Base-by-base conservation (phyloP, 768 basidiomycete species). In the Trametes cubensis region DNA sequence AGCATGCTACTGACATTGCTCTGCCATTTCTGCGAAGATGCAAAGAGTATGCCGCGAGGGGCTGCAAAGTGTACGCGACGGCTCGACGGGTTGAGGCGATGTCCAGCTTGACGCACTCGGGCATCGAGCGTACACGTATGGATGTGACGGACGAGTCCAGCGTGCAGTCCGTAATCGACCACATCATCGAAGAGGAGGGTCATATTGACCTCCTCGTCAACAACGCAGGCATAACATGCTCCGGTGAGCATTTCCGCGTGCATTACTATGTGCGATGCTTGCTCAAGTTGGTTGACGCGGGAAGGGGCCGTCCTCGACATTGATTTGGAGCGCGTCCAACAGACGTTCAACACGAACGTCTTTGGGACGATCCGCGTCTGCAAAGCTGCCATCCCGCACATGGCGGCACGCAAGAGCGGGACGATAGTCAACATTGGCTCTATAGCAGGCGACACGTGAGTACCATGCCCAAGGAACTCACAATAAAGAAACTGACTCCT, bases 371-470 rank as follows among this genome's bases (percentile, higher is more conserved):
- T 92, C 5, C 81, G 88, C 8, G 69, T 89, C 25, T 78, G 82
- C 38, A 82, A 84, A 58, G 80, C 83, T 1, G 86, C 85, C 20
- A 78, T 88, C 42, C 91, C 89, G 2, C 78, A 85, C 67, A 93
- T 94, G 92, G 85, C 88, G 2, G 72, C 81, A 55, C 81, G 81
- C 48, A 78, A 76, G 62, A 76, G 76, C 46, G 92, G 92, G 2
- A 73, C 86, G 18, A 83, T 93, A 58, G 79, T 94, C 41, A 92
- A 90, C 63, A 81, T 92, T 25, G 89, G 90, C 7, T 91, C 89
- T 5, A 69, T 92, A 52, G 81, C 79, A 30, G 90, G 82, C 5
- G 77, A 84, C 34, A 73, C 81, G 88, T 88, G 70, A 69, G 84
- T 75, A 38, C 45, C 14, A 6, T 15, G 18, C 5, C 6, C n/a